Percentiles rank a stretch among this genome's conserved stretches.
phyloP scores from a whole-genome alignment of 495 filamentous ascomycete genomes.

The Penicillium atrosanguineum region DNA sequence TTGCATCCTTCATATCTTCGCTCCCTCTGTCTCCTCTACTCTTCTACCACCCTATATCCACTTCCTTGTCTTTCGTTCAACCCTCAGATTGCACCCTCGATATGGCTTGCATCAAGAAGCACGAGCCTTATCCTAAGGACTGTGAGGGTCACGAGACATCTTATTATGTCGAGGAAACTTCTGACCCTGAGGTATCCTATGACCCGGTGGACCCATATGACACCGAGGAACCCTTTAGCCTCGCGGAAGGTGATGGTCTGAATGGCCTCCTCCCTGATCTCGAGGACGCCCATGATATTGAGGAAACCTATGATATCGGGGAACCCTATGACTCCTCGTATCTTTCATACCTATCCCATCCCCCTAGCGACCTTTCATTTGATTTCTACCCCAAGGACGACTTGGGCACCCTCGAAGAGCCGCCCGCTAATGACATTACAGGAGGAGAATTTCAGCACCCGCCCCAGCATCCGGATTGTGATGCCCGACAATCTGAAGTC shows the following conservation, averaged over 20 bases:
- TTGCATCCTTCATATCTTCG: not conserved
- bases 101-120: not conserved
- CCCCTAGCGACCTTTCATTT: not conserved
- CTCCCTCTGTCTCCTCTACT: not conserved
- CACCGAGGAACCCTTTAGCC: no score
- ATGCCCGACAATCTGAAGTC: constrained; percentile 84
- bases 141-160: no score
- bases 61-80: not conserved
- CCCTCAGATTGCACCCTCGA: not conserved
- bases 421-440: constrained; percentile 31
- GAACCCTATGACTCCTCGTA: not conserved
- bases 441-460: constrained; percentile 80
- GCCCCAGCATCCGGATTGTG: constrained; percentile 77
- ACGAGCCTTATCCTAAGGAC: not conserved
- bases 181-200: no score
- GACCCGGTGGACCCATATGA: no score
- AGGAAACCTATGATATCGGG: no score
- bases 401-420: not conserved
- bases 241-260: no score
- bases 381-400: not conserved
- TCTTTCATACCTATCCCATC: not conserved
- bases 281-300: not conserved
- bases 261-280: not conserved
- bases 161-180: no score
- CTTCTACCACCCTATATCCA: not conserved